Evolutionary conservation across 2,329 filamentous ascomycete species (phyloP).

Genomic region (Emergomyces africanus): DNA sequence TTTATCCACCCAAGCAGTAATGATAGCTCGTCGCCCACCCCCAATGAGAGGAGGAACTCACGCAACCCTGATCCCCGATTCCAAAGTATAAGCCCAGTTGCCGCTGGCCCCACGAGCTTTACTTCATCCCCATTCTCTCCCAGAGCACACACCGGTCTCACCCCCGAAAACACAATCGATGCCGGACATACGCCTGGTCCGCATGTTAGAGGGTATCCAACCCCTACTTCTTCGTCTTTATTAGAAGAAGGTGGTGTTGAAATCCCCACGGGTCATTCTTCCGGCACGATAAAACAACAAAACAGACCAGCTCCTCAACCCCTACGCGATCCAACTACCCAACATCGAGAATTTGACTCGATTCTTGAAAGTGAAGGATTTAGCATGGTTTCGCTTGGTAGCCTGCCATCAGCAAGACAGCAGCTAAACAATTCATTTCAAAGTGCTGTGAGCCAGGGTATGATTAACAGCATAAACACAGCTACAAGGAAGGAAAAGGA

Average conservation of each 20-base stretch:
- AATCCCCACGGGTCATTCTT: slow-evolving; percentile 4
- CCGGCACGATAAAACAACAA: neutral
- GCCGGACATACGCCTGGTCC: slow-evolving; percentile 22
- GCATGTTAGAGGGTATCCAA: slow-evolving; percentile 25
- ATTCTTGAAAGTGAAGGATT: slow-evolving; percentile 46
- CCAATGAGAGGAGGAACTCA: neutral
- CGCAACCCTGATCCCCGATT: neutral
- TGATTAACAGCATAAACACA: neutral
- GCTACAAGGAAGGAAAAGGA: slow-evolving; percentile 8
- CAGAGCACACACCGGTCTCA: slow-evolving; percentile 15
- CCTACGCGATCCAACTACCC: slow-evolving; percentile 25
- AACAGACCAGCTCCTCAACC: neutral
- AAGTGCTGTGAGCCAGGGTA: neutral
- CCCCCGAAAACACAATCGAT: slow-evolving; percentile 22
- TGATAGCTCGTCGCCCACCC: neutral
- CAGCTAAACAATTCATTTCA: slow-evolving; percentile 24
- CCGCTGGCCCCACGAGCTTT: slow-evolving; percentile 11
- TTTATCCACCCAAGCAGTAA: neutral
- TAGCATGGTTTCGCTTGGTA: slow-evolving; percentile 44
- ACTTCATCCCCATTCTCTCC: slow-evolving; percentile 23
- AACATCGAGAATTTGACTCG: slow-evolving; percentile 39
- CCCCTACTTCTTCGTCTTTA: slow-evolving; percentile 28
- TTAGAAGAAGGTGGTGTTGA: slow-evolving; percentile 21
- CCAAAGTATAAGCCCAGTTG: too few species aligned
- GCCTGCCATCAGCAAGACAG: slow-evolving; percentile 38